phyloP scores from a whole-genome alignment of 177 flowering plant genomes.

The Telopea speciosissima region DNA sequence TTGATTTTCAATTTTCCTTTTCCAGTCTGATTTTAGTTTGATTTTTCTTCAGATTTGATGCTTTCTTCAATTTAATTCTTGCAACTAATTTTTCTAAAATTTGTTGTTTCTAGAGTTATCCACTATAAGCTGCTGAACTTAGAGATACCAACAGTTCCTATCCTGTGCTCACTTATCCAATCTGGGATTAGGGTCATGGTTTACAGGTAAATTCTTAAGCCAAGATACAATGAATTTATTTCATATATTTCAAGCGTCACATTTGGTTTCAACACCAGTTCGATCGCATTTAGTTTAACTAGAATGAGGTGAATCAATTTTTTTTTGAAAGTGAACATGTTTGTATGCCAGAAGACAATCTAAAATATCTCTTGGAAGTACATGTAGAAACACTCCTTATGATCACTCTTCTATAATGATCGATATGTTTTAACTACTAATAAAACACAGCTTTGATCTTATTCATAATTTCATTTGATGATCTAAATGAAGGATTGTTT shows the following conservation, averaged over 20 bases:
- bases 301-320: too few species aligned
- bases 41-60: background rate
- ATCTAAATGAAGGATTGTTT: background rate
- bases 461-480: background rate
- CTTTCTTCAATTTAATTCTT: background rate
- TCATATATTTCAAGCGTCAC: background rate
- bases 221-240: background rate
- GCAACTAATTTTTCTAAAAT: background rate
- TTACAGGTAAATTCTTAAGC: constrained; percentile 28
- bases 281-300: too few species aligned
- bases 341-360: too few species aligned
- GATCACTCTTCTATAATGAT: too few species aligned
- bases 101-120: background rate
- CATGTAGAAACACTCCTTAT: too few species aligned
- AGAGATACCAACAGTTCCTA: constrained; percentile 22
- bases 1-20: too few species aligned
- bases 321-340: too few species aligned
- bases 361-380: too few species aligned
- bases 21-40: too few species aligned
- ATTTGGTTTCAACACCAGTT: too few species aligned
- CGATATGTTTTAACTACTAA: too few species aligned
- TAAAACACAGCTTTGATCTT: too few species aligned
- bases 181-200: constrained; percentile 29
- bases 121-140: constrained; percentile 23
- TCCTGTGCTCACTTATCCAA: constrained; percentile 24